A percentile compares a stretch with the other conserved stretches of the same genome.
Evolutionary conservation across 2,329 filamentous ascomycete species (phyloP).

Genomic region (Graphilbum sp.): DNA sequence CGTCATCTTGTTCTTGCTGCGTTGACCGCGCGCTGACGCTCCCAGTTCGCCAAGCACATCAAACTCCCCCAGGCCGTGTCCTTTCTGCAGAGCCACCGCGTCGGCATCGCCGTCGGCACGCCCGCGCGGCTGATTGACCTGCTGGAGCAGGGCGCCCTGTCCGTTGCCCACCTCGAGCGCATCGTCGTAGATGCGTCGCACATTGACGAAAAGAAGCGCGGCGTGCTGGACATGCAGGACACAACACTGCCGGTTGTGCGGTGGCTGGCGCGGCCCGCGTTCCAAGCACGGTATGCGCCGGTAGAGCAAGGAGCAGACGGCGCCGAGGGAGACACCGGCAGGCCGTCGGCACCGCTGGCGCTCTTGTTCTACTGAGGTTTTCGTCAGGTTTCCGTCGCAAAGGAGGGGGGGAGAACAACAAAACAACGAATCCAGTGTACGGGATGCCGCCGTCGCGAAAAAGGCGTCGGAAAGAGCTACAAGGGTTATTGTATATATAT

Average conservation of each 20-base stretch:
- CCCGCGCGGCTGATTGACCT: constrained; percentile 69
- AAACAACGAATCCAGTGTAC: no score
- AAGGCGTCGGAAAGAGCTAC: no score
- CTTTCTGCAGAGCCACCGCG: constrained; percentile 52
- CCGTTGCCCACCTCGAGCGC: constrained; percentile 52
- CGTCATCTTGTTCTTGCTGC: not conserved
- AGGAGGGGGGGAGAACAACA: no score
- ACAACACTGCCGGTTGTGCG: constrained; percentile 65
- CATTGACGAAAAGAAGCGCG: constrained; percentile 87
- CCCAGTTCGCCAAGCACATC: constrained; percentile 85
- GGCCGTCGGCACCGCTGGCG: constrained; percentile 8
- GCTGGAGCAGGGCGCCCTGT: constrained; percentile 63
- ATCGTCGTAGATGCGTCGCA: constrained; percentile 84
- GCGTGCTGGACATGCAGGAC: constrained; percentile 90
- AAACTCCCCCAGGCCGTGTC: constrained; percentile 77
- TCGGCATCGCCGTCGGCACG: constrained; percentile 81
- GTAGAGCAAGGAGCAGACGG: constrained; percentile 5
- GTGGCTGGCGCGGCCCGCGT: constrained; percentile 53
- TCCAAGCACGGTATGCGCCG: constrained; percentile 43
- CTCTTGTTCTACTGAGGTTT: constrained; percentile 7
- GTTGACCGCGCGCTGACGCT: no score
- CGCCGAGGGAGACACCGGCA: not conserved
- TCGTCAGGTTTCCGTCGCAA: no score
- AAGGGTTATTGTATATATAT: not conserved
- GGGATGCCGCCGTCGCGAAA: no score